Evolutionary conservation across 257 asterid species (phyloP).

Genomic region (Lycium ferocissimum): DNA sequence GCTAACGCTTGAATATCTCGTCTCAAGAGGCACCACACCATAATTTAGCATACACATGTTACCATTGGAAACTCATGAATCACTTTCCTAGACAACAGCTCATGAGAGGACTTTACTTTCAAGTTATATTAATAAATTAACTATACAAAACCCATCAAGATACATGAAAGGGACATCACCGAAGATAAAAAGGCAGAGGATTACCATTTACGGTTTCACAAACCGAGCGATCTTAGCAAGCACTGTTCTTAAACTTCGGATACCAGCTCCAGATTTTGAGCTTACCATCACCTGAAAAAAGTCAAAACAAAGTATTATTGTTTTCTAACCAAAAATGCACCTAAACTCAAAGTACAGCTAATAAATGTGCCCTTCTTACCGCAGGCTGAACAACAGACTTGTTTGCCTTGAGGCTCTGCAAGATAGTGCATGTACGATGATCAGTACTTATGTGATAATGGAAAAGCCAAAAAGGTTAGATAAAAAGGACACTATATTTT

Average conservation of each 20-base stretch:
- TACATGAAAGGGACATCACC: neutral
- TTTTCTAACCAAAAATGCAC: slow-evolving; percentile 19
- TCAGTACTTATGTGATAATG: slow-evolving; percentile 11
- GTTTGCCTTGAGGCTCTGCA: slow-evolving; percentile 82
- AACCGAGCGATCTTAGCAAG: slow-evolving; percentile 80
- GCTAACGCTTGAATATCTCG: neutral
- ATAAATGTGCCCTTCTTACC: slow-evolving; percentile 51
- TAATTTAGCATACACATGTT: neutral
- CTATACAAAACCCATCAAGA: neutral
- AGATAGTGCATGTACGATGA: slow-evolving; percentile 32
- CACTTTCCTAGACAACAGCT: neutral
- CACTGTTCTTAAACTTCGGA: slow-evolving; percentile 84
- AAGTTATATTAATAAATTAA: neutral
- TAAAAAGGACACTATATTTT: neutral
- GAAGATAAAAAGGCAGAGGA: slow-evolving; percentile 31
- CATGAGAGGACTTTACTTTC: neutral
- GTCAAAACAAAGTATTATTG: neutral
- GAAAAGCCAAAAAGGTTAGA: neutral
- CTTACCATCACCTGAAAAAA: slow-evolving; percentile 89
- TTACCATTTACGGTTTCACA: slow-evolving; percentile 53
- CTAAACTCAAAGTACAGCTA: slow-evolving; percentile 19
- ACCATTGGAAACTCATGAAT: neutral
- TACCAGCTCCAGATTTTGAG: slow-evolving; percentile 95
- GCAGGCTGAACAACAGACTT: slow-evolving; percentile 88
- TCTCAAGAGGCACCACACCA: neutral